Percentiles rank a stretch among this genome's conserved stretches.
Evolutionary conservation across 768 basidiomycete genomes (phyloP).

Genomic region (Xerocomellus intermedius): DNA sequence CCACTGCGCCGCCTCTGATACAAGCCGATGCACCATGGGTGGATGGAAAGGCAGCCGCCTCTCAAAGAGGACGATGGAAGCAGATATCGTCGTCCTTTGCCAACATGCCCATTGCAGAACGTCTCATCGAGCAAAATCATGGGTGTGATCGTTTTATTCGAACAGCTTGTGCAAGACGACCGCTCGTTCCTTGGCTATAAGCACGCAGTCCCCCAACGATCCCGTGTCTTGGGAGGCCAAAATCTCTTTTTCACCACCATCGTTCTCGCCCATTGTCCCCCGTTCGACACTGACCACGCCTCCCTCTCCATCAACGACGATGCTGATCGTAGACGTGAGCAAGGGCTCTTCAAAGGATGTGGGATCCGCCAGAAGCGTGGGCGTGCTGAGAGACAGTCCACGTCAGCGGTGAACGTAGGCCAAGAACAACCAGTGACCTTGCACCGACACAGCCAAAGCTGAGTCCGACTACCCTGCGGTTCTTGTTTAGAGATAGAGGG

Average conservation of each 20-base stretch:
- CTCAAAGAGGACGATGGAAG: too few species aligned
- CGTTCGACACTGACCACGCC: constrained; percentile 25
- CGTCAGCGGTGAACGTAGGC: not conserved
- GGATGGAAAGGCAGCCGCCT: too few species aligned
- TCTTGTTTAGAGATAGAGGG: constrained; percentile 45
- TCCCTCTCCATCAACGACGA: constrained; percentile 51
- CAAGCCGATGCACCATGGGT: not conserved
- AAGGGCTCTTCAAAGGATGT: constrained; percentile 90
- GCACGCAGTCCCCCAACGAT: constrained; percentile 18
- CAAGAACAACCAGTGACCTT: constrained; percentile 9
- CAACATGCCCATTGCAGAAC: too few species aligned
- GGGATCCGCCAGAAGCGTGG: constrained; percentile 74
- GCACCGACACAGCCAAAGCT: constrained; percentile 27
- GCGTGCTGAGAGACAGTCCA: constrained; percentile 19
- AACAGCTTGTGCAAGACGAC: constrained; percentile 21
- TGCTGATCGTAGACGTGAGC: constrained; percentile 65
- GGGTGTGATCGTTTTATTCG: constrained; percentile 10
- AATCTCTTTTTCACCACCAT: constrained; percentile 10
- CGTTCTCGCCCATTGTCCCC: constrained; percentile 20
- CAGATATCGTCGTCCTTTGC: too few species aligned
- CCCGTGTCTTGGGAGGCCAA: not conserved
- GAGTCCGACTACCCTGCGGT: constrained; percentile 18
- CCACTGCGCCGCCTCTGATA: not conserved
- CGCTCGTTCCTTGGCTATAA: constrained; percentile 23
- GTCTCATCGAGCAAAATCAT: not conserved